Evolutionary conservation across 306 rosid genomes (phyloP).

Genomic region (Boehmeria nivea): DNA sequence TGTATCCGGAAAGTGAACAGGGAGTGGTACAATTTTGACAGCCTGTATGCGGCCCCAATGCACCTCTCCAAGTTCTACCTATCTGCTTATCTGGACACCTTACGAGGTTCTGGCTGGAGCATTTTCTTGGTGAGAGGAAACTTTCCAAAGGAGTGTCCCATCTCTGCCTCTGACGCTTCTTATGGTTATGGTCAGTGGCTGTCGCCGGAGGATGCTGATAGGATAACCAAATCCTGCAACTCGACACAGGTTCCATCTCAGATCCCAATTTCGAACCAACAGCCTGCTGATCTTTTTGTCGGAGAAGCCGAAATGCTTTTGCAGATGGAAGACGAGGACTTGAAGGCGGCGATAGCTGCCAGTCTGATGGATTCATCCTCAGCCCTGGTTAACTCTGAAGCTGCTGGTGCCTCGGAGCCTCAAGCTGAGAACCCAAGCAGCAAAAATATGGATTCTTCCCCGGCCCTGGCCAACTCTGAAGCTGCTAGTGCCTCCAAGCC

Average conservation of each 20-base stretch:
- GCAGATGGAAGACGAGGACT: conserved; percentile 78
- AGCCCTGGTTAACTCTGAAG: conserved; percentile 21
- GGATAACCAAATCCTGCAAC: conserved; percentile 87
- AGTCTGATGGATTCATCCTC: conserved; percentile 69
- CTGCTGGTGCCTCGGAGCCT: conserved; percentile 5
- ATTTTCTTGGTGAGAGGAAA: conserved; percentile 92
- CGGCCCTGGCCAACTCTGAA: conserved; percentile 22
- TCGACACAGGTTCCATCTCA: conserved; percentile 51
- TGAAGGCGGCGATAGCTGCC: conserved; percentile 92
- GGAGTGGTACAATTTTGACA: conserved; percentile 96
- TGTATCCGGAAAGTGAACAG: conserved; percentile 89
- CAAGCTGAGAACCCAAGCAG: conserved; percentile 1
- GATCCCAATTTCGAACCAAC: conserved; percentile 32
- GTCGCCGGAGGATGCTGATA: conserved; percentile 90
- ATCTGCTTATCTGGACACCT: conserved; percentile 86
- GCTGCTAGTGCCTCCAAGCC: conserved; percentile 5
- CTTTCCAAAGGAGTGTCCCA: conserved; percentile 88
- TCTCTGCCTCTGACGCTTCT: conserved; percentile 76
- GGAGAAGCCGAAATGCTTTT: conserved; percentile 51
- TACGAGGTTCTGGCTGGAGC: conserved; percentile 97
- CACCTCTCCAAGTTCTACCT: conserved; percentile 95
- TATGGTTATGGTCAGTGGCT: conserved; percentile 97
- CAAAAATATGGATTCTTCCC: conserved; percentile 8
- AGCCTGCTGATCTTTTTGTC: conserved; percentile 26
- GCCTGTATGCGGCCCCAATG: conserved; percentile 93